Percentiles rank a stretch among this genome's conserved stretches.
phyloP scores from a whole-genome alignment of 192 early-diverging fungal species.

The Coemansia sp. region DNA sequence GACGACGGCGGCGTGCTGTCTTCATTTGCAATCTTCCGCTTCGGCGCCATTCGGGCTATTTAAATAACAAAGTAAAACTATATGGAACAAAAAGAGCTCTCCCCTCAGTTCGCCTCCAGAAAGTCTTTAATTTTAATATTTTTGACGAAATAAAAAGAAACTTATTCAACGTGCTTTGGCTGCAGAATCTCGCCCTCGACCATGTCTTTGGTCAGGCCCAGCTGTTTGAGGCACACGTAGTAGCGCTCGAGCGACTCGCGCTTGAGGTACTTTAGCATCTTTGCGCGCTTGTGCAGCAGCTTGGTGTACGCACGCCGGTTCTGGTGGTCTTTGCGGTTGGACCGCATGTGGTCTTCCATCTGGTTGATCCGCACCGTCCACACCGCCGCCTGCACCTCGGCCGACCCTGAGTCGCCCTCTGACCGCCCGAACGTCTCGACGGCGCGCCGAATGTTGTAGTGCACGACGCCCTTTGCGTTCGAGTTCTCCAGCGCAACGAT shows the following conservation, averaged over 20 bases:
- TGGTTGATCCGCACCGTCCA: conserved; percentile 88
- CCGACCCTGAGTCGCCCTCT: conserved; percentile 82
- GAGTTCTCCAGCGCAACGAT: conserved; percentile 83
- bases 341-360: conserved; percentile 73
- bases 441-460: conserved; percentile 72
- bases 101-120: too few relatives aligned
- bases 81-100: neutral
- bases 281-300: conserved; percentile 76
- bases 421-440: conserved; percentile 75
- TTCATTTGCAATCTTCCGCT: conserved; percentile 27
- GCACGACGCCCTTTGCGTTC: conserved; percentile 66
- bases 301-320: conserved; percentile 81
- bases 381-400: conserved; percentile 93
- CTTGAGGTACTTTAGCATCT: conserved; percentile 87
- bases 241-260: conserved; percentile 65
- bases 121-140: neutral
- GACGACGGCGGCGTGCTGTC: conserved; percentile 13
- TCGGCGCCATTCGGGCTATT: conserved; percentile 30
- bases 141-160: neutral
- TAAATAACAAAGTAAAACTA: conserved; percentile 9
- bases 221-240: conserved; percentile 62
- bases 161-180: conserved; percentile 43
- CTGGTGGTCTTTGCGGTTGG: conserved; percentile 84
- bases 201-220: conserved; percentile 65
- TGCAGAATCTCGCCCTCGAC: conserved; percentile 57